Conservation (phyloP, 306 rosid genomes). For the Benincasa hispida region DNA sequence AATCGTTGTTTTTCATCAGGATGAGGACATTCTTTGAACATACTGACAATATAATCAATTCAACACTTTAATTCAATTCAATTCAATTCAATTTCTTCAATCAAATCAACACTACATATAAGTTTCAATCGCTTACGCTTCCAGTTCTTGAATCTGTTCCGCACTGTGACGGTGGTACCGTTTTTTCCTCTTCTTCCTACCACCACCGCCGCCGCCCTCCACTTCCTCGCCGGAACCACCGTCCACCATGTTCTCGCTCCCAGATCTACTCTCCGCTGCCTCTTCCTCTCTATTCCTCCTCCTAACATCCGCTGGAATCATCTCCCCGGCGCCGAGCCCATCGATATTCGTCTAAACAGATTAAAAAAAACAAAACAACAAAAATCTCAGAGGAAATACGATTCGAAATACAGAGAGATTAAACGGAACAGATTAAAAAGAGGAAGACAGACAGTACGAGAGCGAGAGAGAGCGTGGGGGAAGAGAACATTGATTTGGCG, state of each 20-base stretch:
- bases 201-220: slow-evolving; percentile 56
- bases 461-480: slow-evolving; percentile 82
- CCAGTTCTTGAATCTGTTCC: slow-evolving; percentile 96
- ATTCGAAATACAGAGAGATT: not conserved
- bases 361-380: not conserved
- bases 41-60: slow-evolving; percentile 14
- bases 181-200: slow-evolving; percentile 61
- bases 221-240: slow-evolving; percentile 78
- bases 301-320: slow-evolving; percentile 32
- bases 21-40: slow-evolving; percentile 94
- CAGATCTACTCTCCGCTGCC: slow-evolving; percentile 72
- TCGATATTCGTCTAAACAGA: slow-evolving; percentile 52
- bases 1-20: slow-evolving; percentile 93
- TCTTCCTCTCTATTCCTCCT: slow-evolving; percentile 63
- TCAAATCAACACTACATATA: too few species aligned
- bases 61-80: too few species aligned
- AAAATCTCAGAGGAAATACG: not conserved
- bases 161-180: slow-evolving; percentile 97
- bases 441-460: too few species aligned
- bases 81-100: too few species aligned
- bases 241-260: slow-evolving; percentile 77
- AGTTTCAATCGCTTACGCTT: slow-evolving; percentile 33
- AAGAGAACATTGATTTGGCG: slow-evolving; percentile 82
- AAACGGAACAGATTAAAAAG: too few species aligned
- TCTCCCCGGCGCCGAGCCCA: slow-evolving; percentile 65